Evolutionary conservation across 1,284 basidiomycete species (phyloP).

Genomic region (Cutaneotrichosporon cavernicola): DNA sequence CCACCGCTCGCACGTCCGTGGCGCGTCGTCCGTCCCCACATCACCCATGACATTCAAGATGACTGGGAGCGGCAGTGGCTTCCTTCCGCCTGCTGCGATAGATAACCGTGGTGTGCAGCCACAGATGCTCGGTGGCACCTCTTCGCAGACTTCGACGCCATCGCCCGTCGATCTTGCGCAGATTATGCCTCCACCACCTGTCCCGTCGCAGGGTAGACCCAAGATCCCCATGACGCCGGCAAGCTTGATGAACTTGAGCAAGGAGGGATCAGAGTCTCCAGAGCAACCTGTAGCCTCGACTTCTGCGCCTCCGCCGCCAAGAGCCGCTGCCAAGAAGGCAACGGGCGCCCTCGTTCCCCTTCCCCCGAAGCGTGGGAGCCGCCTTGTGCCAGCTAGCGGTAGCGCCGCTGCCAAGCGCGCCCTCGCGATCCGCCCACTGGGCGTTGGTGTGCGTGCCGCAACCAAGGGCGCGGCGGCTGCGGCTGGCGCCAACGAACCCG

Average conservation of each 20-base stretch:
- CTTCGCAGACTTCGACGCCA: slow-evolving; percentile 69
- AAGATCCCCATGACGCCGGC: slow-evolving; percentile 76
- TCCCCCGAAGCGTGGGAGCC: slow-evolving; percentile 23
- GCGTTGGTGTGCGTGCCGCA: slow-evolving; percentile 38
- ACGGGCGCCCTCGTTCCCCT: slow-evolving; percentile 7
- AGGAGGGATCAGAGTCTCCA: slow-evolving; percentile 12
- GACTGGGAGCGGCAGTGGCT: slow-evolving; percentile 26
- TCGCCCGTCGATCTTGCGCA: slow-evolving; percentile 72
- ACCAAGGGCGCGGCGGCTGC: slow-evolving; percentile 42
- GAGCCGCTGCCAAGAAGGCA: slow-evolving; percentile 20
- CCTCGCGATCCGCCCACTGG: slow-evolving; percentile 39
- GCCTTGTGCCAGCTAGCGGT: slow-evolving; percentile 21
- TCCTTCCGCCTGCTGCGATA: slow-evolving; percentile 44
- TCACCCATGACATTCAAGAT: slow-evolving; percentile 34
- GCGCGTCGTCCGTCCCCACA: slow-evolving; percentile 29
- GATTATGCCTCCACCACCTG: slow-evolving; percentile 62
- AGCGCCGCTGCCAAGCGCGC: slow-evolving; percentile 37
- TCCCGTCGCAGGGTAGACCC: slow-evolving; percentile 32
- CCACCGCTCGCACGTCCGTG: slow-evolving; percentile 34
- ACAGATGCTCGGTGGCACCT: slow-evolving; percentile 27
- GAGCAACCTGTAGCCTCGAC: slow-evolving; percentile 4
- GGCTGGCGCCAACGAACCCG: slow-evolving; percentile 39
- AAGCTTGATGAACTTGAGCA: slow-evolving; percentile 74
- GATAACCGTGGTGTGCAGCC: slow-evolving; percentile 36
- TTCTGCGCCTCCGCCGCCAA: not conserved